Evolutionary conservation across 2,329 filamentous ascomycete species (phyloP).

Genomic region (Alternaria burnsii): DNA sequence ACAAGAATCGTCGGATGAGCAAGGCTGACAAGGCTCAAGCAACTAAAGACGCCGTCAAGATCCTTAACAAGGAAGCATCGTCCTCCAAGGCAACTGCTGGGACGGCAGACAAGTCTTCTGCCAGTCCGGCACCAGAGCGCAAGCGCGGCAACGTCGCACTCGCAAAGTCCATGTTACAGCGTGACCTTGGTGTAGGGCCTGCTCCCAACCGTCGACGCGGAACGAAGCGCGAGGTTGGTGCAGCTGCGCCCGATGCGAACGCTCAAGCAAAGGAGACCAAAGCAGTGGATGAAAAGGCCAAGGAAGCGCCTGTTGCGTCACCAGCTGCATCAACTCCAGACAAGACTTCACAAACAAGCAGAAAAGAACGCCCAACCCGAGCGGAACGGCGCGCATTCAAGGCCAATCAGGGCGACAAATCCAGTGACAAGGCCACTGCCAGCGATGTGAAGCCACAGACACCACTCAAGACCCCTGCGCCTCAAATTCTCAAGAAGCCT

Average conservation of each 20-base stretch:
- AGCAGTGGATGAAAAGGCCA: conserved; percentile 39
- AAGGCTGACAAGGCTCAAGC: conserved; percentile 69
- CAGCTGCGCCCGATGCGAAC: conserved; percentile 29
- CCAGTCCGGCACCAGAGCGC: conserved; percentile 55
- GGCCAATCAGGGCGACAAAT: conserved; percentile 45
- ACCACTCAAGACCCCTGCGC: conserved; percentile 39
- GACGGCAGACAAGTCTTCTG: conserved; percentile 47
- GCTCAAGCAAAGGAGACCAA: conserved; percentile 38
- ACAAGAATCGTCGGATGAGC: conserved; percentile 50
- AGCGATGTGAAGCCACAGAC: conserved; percentile 38
- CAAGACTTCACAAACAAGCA: conserved; percentile 41
- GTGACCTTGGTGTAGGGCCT: conserved; percentile 65
- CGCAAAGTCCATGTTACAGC: conserved; percentile 67
- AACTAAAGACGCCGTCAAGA: conserved; percentile 69
- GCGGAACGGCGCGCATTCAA: conserved; percentile 52
- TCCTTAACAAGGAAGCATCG: conserved; percentile 60
- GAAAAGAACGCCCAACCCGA: conserved; percentile 51
- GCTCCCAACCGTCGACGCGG: conserved; percentile 55
- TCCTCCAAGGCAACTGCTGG: conserved; percentile 40
- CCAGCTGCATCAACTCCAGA: conserved; percentile 30
- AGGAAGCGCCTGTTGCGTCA: conserved; percentile 32
- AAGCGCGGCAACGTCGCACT: conserved; percentile 63
- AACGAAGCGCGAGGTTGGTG: conserved; percentile 47
- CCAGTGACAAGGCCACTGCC: conserved; percentile 34
- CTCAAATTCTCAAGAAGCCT: conserved; percentile 53